Evolutionary conservation across 164 flowering plant genomes (phyloP).

Genomic region (Echeveria elegans): DNA sequence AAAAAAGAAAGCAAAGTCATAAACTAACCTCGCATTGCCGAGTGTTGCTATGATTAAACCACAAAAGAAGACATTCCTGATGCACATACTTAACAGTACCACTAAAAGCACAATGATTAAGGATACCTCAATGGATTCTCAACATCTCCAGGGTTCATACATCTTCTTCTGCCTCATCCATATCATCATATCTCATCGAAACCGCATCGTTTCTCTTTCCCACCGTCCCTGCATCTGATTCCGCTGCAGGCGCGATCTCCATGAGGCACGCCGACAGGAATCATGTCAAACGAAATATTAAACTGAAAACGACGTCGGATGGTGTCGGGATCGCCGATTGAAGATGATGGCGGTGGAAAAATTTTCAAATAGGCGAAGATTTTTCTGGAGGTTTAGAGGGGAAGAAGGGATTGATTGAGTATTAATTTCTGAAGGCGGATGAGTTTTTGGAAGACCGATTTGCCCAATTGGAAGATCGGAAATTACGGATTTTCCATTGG

Average conservation of each 20-base stretch:
- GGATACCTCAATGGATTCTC: slow-evolving; percentile 91
- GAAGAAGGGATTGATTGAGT: not conserved
- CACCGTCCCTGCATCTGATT: no score
- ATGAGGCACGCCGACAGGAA: not conserved
- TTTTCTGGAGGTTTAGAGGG: not conserved
- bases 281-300: not conserved
- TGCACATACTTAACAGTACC: slow-evolving; percentile 97
- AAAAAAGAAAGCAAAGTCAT: no score
- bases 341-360: no score
- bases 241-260: not conserved
- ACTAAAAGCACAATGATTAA: slow-evolving; percentile 96
- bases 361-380: not conserved
- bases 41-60: slow-evolving; percentile 98
- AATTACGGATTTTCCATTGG: not conserved
- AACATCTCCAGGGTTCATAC: slow-evolving; percentile 85
- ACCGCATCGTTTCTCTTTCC: not conserved
- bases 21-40: slow-evolving; percentile 85
- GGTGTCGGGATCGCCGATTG: no score
- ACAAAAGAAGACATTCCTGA: slow-evolving; percentile 96
- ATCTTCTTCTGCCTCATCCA: slow-evolving; percentile 63
- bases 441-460: not conserved
- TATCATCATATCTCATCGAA: not conserved
- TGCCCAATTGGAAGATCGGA: not conserved
- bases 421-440: not conserved
- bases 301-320: no score